These are phyloP conservation scores for Suillus lakei DNA, from an alignment of 768 basidiomycete genomes.

Conservation along the genomic window DNA sequence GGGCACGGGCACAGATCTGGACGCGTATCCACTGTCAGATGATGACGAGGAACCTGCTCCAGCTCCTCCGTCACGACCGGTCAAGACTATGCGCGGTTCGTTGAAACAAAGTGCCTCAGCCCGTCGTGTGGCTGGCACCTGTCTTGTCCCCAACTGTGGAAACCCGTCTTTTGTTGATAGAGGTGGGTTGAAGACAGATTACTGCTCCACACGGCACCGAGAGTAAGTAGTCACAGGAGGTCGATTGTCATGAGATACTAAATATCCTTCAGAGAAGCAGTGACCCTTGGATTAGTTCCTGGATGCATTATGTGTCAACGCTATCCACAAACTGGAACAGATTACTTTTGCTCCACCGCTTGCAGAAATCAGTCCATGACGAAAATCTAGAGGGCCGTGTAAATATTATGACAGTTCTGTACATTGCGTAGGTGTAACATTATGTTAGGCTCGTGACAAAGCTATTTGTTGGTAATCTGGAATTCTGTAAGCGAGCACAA, in stretches of 20 bases:
- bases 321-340: constrained; percentile 59
- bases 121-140: constrained; percentile 39
- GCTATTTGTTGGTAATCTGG: neutral
- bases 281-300: constrained; percentile 50
- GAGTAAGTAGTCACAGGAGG: constrained; percentile 51
- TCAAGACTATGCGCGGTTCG: constrained; percentile 9
- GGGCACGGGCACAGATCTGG: constrained; percentile 31
- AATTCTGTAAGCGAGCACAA: neutral
- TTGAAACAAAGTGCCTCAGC: constrained; percentile 18
- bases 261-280: constrained; percentile 54
- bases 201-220: constrained; percentile 64
- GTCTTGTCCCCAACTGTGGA: constrained; percentile 61
- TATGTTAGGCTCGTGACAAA: neutral
- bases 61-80: constrained; percentile 16
- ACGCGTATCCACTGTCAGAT: constrained; percentile 39
- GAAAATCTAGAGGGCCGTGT: constrained; percentile 38
- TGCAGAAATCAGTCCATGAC: constrained; percentile 66
- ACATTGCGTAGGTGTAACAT: neutral
- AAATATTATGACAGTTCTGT: neutral
- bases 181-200: constrained; percentile 53
- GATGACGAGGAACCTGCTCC: constrained; percentile 26
- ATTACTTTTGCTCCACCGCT: constrained; percentile 65
- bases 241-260: constrained; percentile 9
- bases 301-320: constrained; percentile 70
- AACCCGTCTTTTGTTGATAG: constrained; percentile 60